Conservation (phyloP, 257 asterid genomes). For the Galeopsis tetrahit region DNA sequence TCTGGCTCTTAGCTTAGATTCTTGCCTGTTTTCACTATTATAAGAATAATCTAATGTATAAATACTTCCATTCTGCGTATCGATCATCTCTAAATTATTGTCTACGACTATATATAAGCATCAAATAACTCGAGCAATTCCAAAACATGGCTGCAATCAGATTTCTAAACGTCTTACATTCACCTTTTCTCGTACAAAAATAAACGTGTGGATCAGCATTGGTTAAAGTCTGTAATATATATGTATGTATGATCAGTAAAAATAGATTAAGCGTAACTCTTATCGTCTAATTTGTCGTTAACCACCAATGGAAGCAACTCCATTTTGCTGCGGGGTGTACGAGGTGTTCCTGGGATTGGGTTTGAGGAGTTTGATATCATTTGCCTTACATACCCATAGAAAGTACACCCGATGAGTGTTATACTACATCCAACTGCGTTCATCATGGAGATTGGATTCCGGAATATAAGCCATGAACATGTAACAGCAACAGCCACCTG, state of each 20-base stretch:
- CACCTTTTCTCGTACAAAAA: slow-evolving; percentile 37
- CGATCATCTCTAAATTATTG: neutral
- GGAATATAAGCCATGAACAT: slow-evolving; percentile 92
- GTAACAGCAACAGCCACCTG: slow-evolving; percentile 96
- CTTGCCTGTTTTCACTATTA: neutral
- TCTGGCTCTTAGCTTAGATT: slow-evolving; percentile 90
- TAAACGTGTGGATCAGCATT: slow-evolving; percentile 29
- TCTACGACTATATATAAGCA: neutral
- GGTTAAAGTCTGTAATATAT: slow-evolving; percentile 31
- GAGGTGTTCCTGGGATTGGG: slow-evolving; percentile 65
- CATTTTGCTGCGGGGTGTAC: slow-evolving; percentile 55
- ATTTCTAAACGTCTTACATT: slow-evolving; percentile 25
- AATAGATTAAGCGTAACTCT: slow-evolving; percentile 24
- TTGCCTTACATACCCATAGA: slow-evolving; percentile 91
- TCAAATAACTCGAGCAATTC: slow-evolving; percentile 12
- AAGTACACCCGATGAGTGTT: slow-evolving; percentile 86
- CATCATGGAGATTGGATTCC: slow-evolving; percentile 83
- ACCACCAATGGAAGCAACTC: slow-evolving; percentile 79
- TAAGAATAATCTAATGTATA: slow-evolving; percentile 33
- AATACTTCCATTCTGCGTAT: slow-evolving; percentile 22
- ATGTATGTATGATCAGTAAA: slow-evolving; percentile 11
- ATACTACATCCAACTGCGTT: slow-evolving; percentile 81
- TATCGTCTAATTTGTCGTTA: slow-evolving; percentile 71
- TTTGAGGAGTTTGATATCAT: slow-evolving; percentile 44
- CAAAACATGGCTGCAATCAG: slow-evolving; percentile 27